These are phyloP conservation scores for Lagenaria siceraria DNA, from an alignment of 306 rosid species.

Conservation along the genomic window DNA sequence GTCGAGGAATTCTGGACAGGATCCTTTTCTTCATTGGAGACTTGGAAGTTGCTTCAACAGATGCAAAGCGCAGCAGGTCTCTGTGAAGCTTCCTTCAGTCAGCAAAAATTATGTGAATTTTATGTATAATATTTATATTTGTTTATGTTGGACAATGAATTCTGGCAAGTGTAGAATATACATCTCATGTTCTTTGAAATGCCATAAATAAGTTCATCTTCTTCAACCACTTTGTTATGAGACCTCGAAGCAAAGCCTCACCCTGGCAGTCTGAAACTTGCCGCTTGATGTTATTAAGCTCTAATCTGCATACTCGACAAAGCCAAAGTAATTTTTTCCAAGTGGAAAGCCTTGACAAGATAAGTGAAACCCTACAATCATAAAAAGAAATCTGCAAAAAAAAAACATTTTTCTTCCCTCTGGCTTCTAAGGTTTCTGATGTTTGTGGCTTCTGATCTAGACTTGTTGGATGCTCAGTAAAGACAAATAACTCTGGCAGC, in stretches of 20 bases:
- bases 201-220: background rate
- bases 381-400: too few species aligned
- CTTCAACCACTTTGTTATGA: background rate
- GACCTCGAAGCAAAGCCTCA: background rate
- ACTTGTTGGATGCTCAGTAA: background rate
- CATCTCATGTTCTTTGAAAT: background rate
- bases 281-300: too few species aligned
- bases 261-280: background rate
- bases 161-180: background rate
- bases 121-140: background rate
- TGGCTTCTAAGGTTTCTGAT: background rate
- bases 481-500: background rate
- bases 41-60: slow-evolving; percentile 59
- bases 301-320: background rate
- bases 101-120: background rate
- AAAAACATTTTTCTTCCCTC: background rate
- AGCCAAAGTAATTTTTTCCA: background rate
- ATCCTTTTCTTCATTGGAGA: slow-evolving; percentile 74
- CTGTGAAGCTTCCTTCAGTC: slow-evolving; percentile 12
- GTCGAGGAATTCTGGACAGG: slow-evolving; percentile 52
- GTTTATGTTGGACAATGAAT: background rate
- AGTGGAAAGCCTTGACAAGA: background rate
- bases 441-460: background rate
- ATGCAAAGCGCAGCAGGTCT: slow-evolving; percentile 45
- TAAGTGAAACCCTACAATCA: background rate